These are phyloP conservation scores for Jaltomata sinuosa DNA, from an alignment of 257 asterid species.

Conservation along the genomic window DNA sequence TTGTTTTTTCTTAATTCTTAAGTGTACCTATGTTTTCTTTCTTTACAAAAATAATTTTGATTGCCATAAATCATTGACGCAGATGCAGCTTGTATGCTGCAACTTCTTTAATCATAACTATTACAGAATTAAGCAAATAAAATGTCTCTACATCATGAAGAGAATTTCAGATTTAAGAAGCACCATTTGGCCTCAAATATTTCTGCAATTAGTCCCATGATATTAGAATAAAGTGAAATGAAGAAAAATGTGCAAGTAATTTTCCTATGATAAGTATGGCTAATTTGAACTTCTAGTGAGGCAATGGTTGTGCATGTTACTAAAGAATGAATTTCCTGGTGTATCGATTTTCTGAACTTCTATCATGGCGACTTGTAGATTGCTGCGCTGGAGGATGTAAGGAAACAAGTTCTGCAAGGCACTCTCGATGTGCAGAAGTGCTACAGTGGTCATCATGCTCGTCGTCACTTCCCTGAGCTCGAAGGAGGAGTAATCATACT, in stretches of 20 bases:
- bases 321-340: neutral
- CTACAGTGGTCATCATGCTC: conserved; percentile 42
- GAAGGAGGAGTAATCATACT: conserved; percentile 43
- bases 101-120: neutral
- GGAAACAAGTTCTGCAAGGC: conserved; percentile 63
- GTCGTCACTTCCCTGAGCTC: conserved; percentile 51
- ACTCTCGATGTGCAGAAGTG: conserved; percentile 58
- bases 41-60: neutral
- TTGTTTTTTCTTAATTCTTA: neutral
- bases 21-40: neutral
- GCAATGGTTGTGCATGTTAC: neutral
- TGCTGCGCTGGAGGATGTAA: conserved; percentile 55
- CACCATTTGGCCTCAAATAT: neutral
- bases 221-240: neutral
- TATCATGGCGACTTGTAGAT: conserved; percentile 27
- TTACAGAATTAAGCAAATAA: neutral
- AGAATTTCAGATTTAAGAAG: neutral
- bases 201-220: neutral
- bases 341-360: neutral
- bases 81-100: neutral
- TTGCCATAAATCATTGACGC: neutral
- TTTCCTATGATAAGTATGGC: neutral
- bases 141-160: neutral
- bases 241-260: neutral
- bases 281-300: neutral